Conservation (phyloP, 768 basidiomycete genomes). For the Tephrocybe sp. region DNA sequence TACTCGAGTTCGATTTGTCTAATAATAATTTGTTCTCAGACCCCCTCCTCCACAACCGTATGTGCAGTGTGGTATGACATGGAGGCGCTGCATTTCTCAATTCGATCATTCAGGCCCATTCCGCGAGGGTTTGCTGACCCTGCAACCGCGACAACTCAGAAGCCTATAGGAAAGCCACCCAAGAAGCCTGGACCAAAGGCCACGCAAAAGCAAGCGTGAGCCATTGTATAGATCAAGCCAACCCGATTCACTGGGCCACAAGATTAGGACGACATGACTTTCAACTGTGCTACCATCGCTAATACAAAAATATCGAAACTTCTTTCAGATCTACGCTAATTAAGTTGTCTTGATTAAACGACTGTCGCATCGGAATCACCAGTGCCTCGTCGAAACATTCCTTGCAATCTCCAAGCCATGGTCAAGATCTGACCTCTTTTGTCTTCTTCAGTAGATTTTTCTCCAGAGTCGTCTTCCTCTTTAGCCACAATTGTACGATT, state of each 20-base stretch:
- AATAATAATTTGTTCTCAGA: not conserved
- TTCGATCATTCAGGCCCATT: slow-evolving; percentile 2
- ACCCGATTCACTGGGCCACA: no score
- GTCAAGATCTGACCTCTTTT: not conserved
- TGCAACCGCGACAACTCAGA: not conserved
- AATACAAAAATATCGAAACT: not conserved
- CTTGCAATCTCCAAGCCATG: slow-evolving; percentile 1
- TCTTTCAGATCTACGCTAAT: no score
- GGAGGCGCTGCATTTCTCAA: not conserved
- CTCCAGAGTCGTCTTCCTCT: not conserved
- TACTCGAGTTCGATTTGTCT: not conserved
- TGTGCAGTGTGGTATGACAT: not conserved
- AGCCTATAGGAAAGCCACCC: not conserved
- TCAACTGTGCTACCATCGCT: not conserved
- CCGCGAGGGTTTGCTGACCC: slow-evolving; percentile 3
- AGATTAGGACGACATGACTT: not conserved
- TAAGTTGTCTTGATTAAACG: slow-evolving; percentile 3
- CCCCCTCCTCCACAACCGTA: not conserved
- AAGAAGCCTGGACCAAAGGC: not conserved
- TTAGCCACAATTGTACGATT: not conserved
- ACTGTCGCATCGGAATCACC: slow-evolving; percentile 6
- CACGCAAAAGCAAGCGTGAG: not conserved
- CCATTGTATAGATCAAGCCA: not conserved
- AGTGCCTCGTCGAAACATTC: slow-evolving; percentile 9
- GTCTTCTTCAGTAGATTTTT: not conserved